Evolutionary conservation across 2,329 filamentous ascomycete species (phyloP).

Genomic region (Albifimbria verrucaria): DNA sequence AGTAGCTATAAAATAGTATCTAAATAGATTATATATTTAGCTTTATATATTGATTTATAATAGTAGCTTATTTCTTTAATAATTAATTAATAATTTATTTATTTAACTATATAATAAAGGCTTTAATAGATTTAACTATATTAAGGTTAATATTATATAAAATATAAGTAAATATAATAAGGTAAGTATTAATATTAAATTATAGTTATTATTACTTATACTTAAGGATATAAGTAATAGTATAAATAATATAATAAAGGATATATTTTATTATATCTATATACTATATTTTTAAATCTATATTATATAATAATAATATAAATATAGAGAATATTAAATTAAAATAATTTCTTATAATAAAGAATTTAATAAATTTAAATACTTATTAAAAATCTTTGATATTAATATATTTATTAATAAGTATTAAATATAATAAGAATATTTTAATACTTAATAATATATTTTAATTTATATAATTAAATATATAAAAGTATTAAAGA

Average conservation of each 20-base stretch:
- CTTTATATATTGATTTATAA: conserved; percentile 1
- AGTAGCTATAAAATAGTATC: background rate
- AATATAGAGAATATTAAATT: too few relatives aligned
- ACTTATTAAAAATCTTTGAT: too few relatives aligned
- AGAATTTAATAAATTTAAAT: too few relatives aligned
- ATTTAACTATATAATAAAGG: background rate
- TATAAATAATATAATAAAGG: too few relatives aligned
- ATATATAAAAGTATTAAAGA: background rate
- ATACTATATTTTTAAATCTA: background rate
- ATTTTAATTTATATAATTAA: too few relatives aligned
- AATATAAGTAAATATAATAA: background rate
- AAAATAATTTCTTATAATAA: too few relatives aligned
- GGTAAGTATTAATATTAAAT: background rate
- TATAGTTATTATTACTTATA: background rate
- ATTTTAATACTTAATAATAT: background rate
- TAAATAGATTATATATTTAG: background rate
- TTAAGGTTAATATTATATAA: background rate
- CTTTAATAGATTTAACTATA: background rate
- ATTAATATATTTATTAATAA: background rate
- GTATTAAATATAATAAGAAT: background rate
- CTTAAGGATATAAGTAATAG: background rate
- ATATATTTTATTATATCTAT: too few relatives aligned
- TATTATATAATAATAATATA: background rate
- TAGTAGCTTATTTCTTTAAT: background rate
- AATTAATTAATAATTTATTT: background rate